Conservation (phyloP, 148 eudicot genomes). For the Fagopyrum esculentum region DNA sequence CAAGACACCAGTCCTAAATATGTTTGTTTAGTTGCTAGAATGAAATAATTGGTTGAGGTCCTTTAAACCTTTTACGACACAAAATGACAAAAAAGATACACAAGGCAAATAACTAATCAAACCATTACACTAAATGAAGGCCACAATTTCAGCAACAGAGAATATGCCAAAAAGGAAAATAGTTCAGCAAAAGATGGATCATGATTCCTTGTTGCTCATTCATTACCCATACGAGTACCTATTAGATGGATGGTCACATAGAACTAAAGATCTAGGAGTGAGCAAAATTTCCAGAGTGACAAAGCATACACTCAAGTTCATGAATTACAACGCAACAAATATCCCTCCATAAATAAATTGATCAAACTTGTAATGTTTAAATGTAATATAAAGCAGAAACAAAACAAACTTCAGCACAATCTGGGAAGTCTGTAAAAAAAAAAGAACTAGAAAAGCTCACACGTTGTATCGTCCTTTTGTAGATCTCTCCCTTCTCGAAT, state of each 20-base stretch:
- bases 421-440: not conserved
- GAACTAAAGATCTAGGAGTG: not conserved
- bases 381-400: not conserved
- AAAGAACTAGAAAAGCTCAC: constrained; percentile 19
- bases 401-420: not conserved
- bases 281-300: constrained; percentile 9
- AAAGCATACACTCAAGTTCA: not conserved
- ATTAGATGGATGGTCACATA: not conserved
- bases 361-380: constrained; percentile 6
- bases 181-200: not conserved
- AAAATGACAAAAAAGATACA: too few relatives aligned
- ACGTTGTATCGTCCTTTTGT: constrained; percentile 54
- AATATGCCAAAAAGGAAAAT: not conserved
- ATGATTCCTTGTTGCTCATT: not conserved
- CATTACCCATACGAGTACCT: not conserved
- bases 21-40: too few relatives aligned
- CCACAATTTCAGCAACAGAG: not conserved
- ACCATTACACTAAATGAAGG: not conserved
- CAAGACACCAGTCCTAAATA: too few relatives aligned
- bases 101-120: not conserved
- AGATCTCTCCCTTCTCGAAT: constrained; percentile 53
- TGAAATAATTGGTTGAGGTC: too few relatives aligned
- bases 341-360: not conserved
- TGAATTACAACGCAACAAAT: constrained; percentile 4
- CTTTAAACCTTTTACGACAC: too few relatives aligned